Percentiles rank a stretch among this genome's conserved stretches.
Conservation (phyloP, 1,284 basidiomycete genomes). For the Agroathelia rolfsii region DNA sequence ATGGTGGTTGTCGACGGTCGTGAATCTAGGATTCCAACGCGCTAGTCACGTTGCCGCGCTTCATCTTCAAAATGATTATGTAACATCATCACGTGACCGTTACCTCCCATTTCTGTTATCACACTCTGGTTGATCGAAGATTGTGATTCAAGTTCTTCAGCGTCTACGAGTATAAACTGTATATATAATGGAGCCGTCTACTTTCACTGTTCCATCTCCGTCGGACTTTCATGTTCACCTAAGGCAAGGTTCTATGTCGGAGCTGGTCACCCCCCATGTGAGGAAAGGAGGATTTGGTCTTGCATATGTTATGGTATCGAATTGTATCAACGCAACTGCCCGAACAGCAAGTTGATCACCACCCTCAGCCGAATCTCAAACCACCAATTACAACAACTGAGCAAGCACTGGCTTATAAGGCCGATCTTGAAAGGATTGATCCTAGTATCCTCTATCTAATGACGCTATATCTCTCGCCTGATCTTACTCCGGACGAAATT, state of each 20-base stretch:
- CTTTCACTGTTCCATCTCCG: slow-evolving; percentile 55
- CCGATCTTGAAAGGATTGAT: slow-evolving; percentile 67
- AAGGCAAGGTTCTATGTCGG: slow-evolving; percentile 76
- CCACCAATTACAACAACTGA: slow-evolving; percentile 87
- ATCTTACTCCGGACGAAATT: slow-evolving; percentile 87
- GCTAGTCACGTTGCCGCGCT: no score
- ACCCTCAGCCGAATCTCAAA: slow-evolving; percentile 78
- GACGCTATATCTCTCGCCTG: slow-evolving; percentile 90
- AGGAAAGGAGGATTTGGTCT: slow-evolving; percentile 80
- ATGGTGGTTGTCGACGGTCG: no score
- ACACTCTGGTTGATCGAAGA: no score
- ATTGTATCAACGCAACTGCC: slow-evolving; percentile 6
- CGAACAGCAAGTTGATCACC: slow-evolving; percentile 10
- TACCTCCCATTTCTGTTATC: no score
- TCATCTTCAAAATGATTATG: no score
- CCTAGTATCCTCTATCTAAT: slow-evolving; percentile 83
- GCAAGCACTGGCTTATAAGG: slow-evolving; percentile 76
- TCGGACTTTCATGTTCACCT: slow-evolving; percentile 98
- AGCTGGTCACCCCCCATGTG: slow-evolving; percentile 88
- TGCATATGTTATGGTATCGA: slow-evolving; percentile 90
- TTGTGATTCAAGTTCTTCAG: no score
- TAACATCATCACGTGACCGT: no score
- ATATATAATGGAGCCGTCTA: no score
- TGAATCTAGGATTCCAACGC: no score
- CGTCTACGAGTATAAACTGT: no score